Percentiles rank a stretch among this genome's conserved stretches.
phyloP scores from a whole-genome alignment of 768 basidiomycete species.

The Sarcodon aspratus region DNA sequence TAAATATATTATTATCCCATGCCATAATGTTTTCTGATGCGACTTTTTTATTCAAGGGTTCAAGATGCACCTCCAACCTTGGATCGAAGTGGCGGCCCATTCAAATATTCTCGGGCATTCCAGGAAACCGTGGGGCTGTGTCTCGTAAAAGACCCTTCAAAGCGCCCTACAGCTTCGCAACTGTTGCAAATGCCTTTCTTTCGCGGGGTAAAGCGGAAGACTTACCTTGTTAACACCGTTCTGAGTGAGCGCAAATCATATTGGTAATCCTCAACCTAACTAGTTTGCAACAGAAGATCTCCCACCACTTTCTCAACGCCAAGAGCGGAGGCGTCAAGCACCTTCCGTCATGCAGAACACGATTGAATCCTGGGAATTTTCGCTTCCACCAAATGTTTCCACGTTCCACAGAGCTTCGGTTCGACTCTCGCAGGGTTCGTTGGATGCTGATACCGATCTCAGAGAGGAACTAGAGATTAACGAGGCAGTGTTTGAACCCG shows the following conservation, averaged over 20 bases:
- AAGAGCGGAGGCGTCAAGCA: conserved; percentile 47
- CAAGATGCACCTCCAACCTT: conserved; percentile 71
- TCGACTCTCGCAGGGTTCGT: background rate
- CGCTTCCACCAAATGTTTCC: conserved; percentile 23
- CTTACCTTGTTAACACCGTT: conserved; percentile 67
- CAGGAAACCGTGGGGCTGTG: conserved; percentile 78
- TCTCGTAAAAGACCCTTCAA: conserved; percentile 73
- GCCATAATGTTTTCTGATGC: conserved; percentile 1
- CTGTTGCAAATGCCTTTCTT: conserved; percentile 77
- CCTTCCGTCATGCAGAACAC: conserved; percentile 32
- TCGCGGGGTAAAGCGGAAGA: conserved; percentile 65
- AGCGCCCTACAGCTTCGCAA: conserved; percentile 67
- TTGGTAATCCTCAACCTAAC: background rate
- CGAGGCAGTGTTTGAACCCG: background rate
- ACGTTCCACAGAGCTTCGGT: background rate
- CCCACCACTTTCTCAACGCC: conserved; percentile 61
- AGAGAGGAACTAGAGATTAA: background rate
- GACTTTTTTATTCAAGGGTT: conserved; percentile 30
- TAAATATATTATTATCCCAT: conserved; percentile 16
- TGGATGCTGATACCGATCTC: background rate
- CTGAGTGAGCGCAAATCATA: conserved; percentile 32
- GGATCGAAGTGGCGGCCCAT: conserved; percentile 55
- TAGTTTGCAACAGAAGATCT: conserved; percentile 35
- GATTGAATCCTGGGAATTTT: conserved; percentile 77
- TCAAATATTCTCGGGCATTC: conserved; percentile 73